Evolutionary conservation across 208 protist species (phyloP), one percentile per base, ranked within the genome.

Genomic region (Leptomonas pyrrhocoris): DNA sequence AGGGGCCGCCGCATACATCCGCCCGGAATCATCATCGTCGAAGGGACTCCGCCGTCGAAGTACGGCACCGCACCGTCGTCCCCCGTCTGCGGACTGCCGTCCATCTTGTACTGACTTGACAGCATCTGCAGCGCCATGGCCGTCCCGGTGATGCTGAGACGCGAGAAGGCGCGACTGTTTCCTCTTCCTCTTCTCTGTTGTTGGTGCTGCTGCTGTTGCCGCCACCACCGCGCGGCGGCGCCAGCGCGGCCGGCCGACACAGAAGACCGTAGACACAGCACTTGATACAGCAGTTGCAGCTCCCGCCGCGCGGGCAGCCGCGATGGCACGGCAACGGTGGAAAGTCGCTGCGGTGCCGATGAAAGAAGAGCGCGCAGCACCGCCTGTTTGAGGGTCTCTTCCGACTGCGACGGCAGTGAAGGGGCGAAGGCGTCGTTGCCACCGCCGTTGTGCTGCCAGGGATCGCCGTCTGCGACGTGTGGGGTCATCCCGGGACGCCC

Each of bases 251-350:
- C n/a, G 0, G 3, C 12, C 30, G 31, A 42, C 3, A 30, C 3
- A 1, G 43, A 66, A 13, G 31, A 27, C 16, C 54, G 60, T 19
- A 77, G 19, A 15, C 58, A 57, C 30, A 72, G 40, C 56, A 66
- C 63, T 21, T 62, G 72, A 19, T 63, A 68, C 25, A 62, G 23
- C 16, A 68, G 38, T 64, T 68, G 50, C 28, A 46, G 30, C 36
- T 62, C 56, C 38, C 66, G 72, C 0, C 23, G 53, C 2, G 46
- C 12, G 27, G 15, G 23, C 16, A 67, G 63, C 56, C 13, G 12
- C 21, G 30, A 21, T 11, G 40, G 23, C 18, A 9, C 55, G 0
- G 36, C 8, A n/a, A 31, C 36, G 11, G 36, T 45, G 1, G 15
- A 56, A 21, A 45, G 48, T 12, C 21, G 30, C 28, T 1, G 19